Percentiles rank a stretch among this genome's conserved stretches.
These are phyloP conservation scores for Curvularia sp. DNA, from an alignment of 2,329 filamentous ascomycete species.

Conservation along the genomic window DNA sequence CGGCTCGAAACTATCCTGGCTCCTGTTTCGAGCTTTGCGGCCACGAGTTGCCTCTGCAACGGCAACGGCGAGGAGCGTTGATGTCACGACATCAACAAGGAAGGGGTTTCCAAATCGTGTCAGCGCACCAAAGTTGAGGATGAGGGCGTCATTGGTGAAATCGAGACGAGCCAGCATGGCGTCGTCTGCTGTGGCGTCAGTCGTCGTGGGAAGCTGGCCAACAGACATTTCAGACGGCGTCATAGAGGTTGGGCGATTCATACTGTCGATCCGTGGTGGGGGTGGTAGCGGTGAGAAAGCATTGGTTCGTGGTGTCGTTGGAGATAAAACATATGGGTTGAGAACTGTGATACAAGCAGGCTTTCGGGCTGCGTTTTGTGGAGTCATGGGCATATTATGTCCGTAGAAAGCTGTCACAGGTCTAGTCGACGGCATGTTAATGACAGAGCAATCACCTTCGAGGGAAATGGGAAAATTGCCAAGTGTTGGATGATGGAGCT, in stretches of 20 bases:
- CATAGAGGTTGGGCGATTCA: conserved; percentile 39
- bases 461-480: conserved; percentile 54
- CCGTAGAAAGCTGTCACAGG: conserved; percentile 51
- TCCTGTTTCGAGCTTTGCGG: conserved; percentile 26
- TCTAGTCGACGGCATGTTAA: conserved; percentile 46
- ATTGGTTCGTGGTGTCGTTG: conserved; percentile 42
- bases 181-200: conserved; percentile 47
- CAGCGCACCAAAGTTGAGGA: conserved; percentile 55
- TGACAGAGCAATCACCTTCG: conserved; percentile 51
- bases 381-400: conserved; percentile 48
- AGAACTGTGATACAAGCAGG: conserved; percentile 47
- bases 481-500: conserved; percentile 55
- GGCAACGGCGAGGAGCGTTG: conserved; percentile 54
- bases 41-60: conserved; percentile 54
- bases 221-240: conserved; percentile 46
- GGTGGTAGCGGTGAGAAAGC: conserved; percentile 42
- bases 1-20: conserved; percentile 40
- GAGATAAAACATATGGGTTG: conserved; percentile 50
- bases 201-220: conserved; percentile 43
- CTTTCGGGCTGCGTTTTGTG: conserved; percentile 38
- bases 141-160: conserved; percentile 51
- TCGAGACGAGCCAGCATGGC: conserved; percentile 55
- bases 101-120: conserved; percentile 54
- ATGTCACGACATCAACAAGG: conserved; percentile 55
- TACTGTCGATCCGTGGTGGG: conserved; percentile 33